A percentile compares a stretch with the other conserved stretches of the same genome.
Conservation (phyloP, 306 rosid species). For the Fagus crenata region DNA sequence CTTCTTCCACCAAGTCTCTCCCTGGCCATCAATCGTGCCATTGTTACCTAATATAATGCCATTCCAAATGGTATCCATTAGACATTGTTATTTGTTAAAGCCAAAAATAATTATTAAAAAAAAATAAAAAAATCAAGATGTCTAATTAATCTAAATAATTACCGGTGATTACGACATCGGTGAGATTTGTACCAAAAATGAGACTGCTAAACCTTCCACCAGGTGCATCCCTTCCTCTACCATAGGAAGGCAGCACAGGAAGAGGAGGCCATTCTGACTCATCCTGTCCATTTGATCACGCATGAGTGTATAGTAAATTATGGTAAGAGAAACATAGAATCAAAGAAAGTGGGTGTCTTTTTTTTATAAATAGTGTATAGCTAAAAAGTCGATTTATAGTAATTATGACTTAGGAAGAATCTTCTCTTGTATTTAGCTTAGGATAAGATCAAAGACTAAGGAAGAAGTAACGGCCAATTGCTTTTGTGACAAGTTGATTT, state of each 20-base stretch:
- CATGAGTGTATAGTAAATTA: neutral
- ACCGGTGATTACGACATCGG: conserved; percentile 78
- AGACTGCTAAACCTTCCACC: conserved; percentile 63
- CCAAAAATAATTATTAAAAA: neutral
- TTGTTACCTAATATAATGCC: conserved; percentile 49
- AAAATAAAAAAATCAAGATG: no score
- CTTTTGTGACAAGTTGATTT: no score
- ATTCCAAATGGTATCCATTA: conserved; percentile 4
- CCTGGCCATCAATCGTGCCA: conserved; percentile 94
- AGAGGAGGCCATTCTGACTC: conserved; percentile 64
- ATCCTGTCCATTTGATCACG: conserved; percentile 39
- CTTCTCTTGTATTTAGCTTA: no score
- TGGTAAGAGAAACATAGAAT: neutral
- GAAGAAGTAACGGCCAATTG: no score
- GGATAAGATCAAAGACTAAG: no score
- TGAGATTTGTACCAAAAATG: conserved; percentile 71
- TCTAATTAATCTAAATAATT: conserved; percentile 1
- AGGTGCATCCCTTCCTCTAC: conserved; percentile 64
- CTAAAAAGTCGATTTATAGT: no score
- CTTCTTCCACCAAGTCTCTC: conserved; percentile 70
- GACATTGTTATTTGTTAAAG: neutral
- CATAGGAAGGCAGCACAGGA: conserved; percentile 57
- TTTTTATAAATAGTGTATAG: no score
- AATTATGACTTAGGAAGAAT: no score
- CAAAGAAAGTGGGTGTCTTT: neutral